Percentiles rank a stretch among this genome's conserved stretches.
Evolutionary conservation across 2,329 filamentous ascomycete genomes (phyloP).

Genomic region (Arthroderma sp.): DNA sequence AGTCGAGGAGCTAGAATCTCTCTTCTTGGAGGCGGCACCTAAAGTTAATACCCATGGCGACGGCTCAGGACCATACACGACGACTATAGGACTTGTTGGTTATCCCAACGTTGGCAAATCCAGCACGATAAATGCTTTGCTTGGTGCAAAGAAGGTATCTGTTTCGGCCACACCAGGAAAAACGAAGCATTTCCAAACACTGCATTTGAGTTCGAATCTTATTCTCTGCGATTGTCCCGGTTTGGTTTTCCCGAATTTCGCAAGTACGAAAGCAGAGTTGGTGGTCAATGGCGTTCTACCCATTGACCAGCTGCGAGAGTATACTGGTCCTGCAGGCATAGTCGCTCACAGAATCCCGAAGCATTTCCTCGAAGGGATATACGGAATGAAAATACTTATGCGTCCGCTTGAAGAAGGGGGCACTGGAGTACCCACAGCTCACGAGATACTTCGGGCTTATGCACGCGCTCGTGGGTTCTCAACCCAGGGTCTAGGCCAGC

Average conservation of each 20-base stretch:
- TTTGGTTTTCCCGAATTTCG: constrained; percentile 57
- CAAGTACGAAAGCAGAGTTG: constrained; percentile 40
- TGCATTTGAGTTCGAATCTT: constrained; percentile 79
- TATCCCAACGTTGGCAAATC: constrained; percentile 99
- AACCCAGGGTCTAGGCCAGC: constrained; percentile 76
- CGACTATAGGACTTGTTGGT: constrained; percentile 84
- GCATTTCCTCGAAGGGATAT: constrained; percentile 77
- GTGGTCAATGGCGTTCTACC: constrained; percentile 91
- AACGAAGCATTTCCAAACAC: constrained; percentile 98
- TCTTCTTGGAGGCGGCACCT: constrained; percentile 68
- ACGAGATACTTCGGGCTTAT: constrained; percentile 75
- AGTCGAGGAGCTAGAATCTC: constrained; percentile 78
- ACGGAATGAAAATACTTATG: constrained; percentile 77
- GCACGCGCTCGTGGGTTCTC: constrained; percentile 81
- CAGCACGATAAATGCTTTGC: constrained; percentile 96
- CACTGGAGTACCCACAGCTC: constrained; percentile 69
- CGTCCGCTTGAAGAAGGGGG: constrained; percentile 83
- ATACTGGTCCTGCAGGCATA: constrained; percentile 70
- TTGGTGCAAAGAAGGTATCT: constrained; percentile 95
- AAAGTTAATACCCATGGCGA: constrained; percentile 31
- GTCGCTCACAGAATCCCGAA: constrained; percentile 78
- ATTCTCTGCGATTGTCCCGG: constrained; percentile 95
- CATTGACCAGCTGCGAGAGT: constrained; percentile 92
- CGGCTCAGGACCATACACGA: constrained; percentile 33
- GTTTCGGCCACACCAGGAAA: constrained; percentile 96